phyloP scores from a whole-genome alignment of 1,284 basidiomycete species.

The Chalciporus sp. region DNA sequence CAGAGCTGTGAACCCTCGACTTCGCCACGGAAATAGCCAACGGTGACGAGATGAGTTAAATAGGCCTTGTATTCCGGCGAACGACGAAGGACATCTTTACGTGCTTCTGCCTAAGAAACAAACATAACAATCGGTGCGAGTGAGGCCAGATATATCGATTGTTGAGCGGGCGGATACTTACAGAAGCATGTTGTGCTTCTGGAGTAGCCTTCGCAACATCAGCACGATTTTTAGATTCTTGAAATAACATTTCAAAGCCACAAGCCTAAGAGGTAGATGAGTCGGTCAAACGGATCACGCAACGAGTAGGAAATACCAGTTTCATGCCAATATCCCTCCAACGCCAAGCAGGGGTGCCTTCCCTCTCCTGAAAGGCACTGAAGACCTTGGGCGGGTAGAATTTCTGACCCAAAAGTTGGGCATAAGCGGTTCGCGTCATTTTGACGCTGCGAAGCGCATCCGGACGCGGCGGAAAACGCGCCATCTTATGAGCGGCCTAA shows the following conservation, averaged over 20 bases:
- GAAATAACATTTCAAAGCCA: conserved; percentile 93
- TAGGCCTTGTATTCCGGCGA: conserved; percentile 70
- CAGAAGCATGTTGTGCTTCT: conserved; percentile 48
- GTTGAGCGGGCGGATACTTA: conserved; percentile 33
- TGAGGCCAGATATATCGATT: background rate
- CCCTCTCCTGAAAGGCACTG: conserved; percentile 68
- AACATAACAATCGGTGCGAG: background rate
- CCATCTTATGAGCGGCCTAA: conserved; percentile 84
- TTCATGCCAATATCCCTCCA: conserved; percentile 90
- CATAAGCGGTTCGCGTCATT: conserved; percentile 90
- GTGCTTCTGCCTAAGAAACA: conserved; percentile 52
- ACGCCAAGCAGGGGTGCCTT: conserved; percentile 65
- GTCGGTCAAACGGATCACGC: background rate
- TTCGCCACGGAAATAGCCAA: conserved; percentile 79
- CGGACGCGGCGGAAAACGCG: conserved; percentile 80
- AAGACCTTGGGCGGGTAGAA: conserved; percentile 93
- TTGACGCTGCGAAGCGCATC: conserved; percentile 61
- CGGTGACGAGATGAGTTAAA: conserved; percentile 60
- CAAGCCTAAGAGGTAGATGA: conserved; percentile 59
- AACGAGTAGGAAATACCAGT: conserved; percentile 50
- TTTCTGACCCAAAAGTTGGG: conserved; percentile 87
- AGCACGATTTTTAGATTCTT: conserved; percentile 67
- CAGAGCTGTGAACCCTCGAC: conserved; percentile 75
- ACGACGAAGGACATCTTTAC: conserved; percentile 64
- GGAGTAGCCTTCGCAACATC: conserved; percentile 39